phyloP scores from a whole-genome alignment of 768 basidiomycete species.

The Lentinula edodes region DNA sequence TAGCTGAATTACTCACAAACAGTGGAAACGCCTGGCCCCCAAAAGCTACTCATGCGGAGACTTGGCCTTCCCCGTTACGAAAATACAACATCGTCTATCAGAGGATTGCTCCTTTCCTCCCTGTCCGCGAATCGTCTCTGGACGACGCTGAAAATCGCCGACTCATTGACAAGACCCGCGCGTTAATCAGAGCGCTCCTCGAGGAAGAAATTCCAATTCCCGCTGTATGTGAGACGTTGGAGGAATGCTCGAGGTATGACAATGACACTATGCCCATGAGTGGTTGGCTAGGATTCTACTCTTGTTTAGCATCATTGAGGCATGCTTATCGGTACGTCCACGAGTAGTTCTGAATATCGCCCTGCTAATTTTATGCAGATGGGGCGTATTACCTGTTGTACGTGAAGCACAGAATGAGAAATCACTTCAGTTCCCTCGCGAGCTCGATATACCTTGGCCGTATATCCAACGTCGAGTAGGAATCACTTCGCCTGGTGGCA shows the following conservation, averaged over 20 bases:
- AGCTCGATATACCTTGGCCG: slow-evolving; percentile 14
- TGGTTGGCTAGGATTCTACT: slow-evolving; percentile 14
- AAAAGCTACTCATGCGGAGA: slow-evolving; percentile 12
- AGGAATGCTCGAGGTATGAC: slow-evolving; percentile 7
- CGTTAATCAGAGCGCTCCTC: slow-evolving; percentile 10
- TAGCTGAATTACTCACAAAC: slow-evolving; percentile 10
- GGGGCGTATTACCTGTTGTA: slow-evolving; percentile 17
- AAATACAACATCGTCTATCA: slow-evolving; percentile 10
- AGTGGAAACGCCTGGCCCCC: slow-evolving; percentile 18
- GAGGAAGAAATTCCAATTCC: slow-evolving; percentile 7
- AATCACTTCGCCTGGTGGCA: slow-evolving; percentile 15
- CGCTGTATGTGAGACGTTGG: slow-evolving; percentile 12
- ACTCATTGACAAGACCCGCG: slow-evolving; percentile 14
- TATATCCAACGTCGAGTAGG: slow-evolving; percentile 13
- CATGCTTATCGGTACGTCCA: slow-evolving; percentile 16
- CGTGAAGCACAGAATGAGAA: slow-evolving; percentile 16
- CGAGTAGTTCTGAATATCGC: neutral
- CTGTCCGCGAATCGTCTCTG: slow-evolving; percentile 13
- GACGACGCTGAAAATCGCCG: slow-evolving; percentile 14
- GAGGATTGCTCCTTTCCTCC: slow-evolving; percentile 13
- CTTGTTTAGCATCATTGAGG: slow-evolving; percentile 14
- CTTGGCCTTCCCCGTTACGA: slow-evolving; percentile 13
- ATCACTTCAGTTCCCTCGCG: slow-evolving; percentile 14
- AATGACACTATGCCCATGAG: slow-evolving; percentile 9
- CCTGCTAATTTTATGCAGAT: slow-evolving; percentile 5